phyloP scores from a whole-genome alignment of 1,284 basidiomycete species.

The Trichosporon inkin region DNA sequence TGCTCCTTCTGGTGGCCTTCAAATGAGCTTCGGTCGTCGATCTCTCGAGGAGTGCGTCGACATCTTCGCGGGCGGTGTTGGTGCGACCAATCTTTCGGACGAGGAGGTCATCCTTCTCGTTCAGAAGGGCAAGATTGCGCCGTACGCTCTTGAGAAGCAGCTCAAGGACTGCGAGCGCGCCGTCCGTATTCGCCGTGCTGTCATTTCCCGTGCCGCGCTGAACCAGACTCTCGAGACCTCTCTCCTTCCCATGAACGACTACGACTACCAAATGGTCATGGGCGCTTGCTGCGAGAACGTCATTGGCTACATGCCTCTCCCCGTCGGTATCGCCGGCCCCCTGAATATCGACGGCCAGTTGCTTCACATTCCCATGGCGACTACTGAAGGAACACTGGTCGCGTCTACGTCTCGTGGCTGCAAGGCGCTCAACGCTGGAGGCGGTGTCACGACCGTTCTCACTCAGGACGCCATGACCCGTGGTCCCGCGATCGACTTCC shows the following conservation, averaged over 20 bases:
- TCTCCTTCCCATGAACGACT: slow-evolving; percentile 75
- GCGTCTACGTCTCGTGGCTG: slow-evolving; percentile 96
- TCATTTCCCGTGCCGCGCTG: slow-evolving; percentile 83
- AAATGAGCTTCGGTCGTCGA: slow-evolving; percentile 48
- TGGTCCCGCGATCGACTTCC: slow-evolving; percentile 96
- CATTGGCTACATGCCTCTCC: slow-evolving; percentile 93
- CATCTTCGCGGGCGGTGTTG: slow-evolving; percentile 77
- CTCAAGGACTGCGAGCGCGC: slow-evolving; percentile 82
- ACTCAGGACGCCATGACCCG: slow-evolving; percentile 96
- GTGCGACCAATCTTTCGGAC: slow-evolving; percentile 64
- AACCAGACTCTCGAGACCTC: slow-evolving; percentile 83
- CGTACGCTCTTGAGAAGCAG: slow-evolving; percentile 92
- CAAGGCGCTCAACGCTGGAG: slow-evolving; percentile 94
- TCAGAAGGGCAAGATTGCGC: slow-evolving; percentile 87
- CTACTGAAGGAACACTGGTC: slow-evolving; percentile 96
- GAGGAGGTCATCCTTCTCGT: slow-evolving; percentile 88
- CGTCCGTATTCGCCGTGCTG: slow-evolving; percentile 77
- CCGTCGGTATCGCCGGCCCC: slow-evolving; percentile 94
- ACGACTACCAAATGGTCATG: slow-evolving; percentile 90
- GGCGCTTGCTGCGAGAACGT: slow-evolving; percentile 99
- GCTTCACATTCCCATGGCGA: slow-evolving; percentile 96
- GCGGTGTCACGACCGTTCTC: slow-evolving; percentile 90
- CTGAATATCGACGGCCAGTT: slow-evolving; percentile 82
- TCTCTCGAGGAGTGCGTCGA: slow-evolving; percentile 75
- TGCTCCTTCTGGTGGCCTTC: slow-evolving; percentile 2